Base-by-base conservation (phyloP, 371 early-diverging fungal genomes). In the Apophysomyces trapeziformis region DNA sequence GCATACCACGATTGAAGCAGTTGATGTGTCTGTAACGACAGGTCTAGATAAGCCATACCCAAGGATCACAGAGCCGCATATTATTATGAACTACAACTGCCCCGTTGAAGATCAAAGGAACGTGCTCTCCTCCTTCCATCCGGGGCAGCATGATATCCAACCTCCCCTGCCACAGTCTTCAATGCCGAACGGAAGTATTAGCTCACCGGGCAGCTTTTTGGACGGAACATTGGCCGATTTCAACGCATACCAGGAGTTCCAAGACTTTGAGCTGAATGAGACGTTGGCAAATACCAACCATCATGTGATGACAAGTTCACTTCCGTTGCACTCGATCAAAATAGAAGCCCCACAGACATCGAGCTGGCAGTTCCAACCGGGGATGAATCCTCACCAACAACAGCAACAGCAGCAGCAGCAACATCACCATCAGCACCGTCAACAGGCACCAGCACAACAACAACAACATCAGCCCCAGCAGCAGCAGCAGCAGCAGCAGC, bases 371-470 rank as follows among this genome's bases (percentile, higher is more conserved):
- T 46, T 46, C 18, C 64, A 63, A 56, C 64, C 64, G 36, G 46
- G 43, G 47, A 62, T 62, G 62, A n/a, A 44, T 26, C 36, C 13
- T 37, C 44, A 62, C 5, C 26, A 43, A n/a, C 46, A 58, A 6
- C 65, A 72, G 39, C 57, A 36, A 0, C 44, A 61, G 50, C 45
- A 64, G 60, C 67, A 63, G 60, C 41, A 71, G 26, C 61, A 62
- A 36, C 60, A 46, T 4, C 18, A 26, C 37, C 60, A 61, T 41
- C 60, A 69, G 61, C 45, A 69, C 61, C 63, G 64, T 37, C 68
- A 72, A 64, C 68, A 68, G 21, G 70, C 68, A 35, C 46, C 26
- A 60, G 38, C 59, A 56, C 45, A 50, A 41, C 46, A 68, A 44
- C 41, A 41, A 14, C 43, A 43, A 50, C 63, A 58, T 11, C 60